phyloP scores from a whole-genome alignment of 768 basidiomycete genomes.

The Chiua virens region DNA sequence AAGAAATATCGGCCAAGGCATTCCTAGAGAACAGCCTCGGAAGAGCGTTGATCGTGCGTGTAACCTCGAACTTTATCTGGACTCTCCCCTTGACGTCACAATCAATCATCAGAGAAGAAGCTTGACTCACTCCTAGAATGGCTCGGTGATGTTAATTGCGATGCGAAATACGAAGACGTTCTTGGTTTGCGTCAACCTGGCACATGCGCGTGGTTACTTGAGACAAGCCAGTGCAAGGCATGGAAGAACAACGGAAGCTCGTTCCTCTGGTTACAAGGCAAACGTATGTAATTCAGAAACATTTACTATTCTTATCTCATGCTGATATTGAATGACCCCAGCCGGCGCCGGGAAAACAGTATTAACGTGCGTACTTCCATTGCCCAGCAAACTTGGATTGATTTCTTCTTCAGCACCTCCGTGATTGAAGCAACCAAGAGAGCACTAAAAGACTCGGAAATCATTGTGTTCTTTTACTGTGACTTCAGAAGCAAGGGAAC shows the following conservation, averaged over 20 bases:
- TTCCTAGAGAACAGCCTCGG: too few species aligned
- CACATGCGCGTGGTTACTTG: background rate
- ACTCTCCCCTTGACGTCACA: too few species aligned
- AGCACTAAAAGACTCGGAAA: background rate
- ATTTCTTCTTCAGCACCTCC: background rate
- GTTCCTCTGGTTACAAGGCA: slow-evolving; percentile 1
- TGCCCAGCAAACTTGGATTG: background rate
- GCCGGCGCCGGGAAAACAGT: background rate
- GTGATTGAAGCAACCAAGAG: background rate
- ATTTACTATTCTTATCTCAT: background rate
- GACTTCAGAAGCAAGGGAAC: background rate
- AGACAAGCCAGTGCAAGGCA: background rate
- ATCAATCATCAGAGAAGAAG: too few species aligned
- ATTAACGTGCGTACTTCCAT: background rate
- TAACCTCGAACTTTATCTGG: too few species aligned
- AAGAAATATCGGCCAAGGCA: too few species aligned
- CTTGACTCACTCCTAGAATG: too few species aligned
- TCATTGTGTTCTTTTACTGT: background rate
- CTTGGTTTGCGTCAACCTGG: background rate
- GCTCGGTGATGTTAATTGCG: too few species aligned
- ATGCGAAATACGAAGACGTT: too few species aligned
- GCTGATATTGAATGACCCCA: background rate
- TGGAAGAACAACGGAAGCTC: background rate
- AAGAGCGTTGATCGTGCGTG: too few species aligned
- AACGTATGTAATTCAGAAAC: background rate